Evolutionary conservation across 345 rosid genomes (phyloP).

Genomic region (Draba incana): DNA sequence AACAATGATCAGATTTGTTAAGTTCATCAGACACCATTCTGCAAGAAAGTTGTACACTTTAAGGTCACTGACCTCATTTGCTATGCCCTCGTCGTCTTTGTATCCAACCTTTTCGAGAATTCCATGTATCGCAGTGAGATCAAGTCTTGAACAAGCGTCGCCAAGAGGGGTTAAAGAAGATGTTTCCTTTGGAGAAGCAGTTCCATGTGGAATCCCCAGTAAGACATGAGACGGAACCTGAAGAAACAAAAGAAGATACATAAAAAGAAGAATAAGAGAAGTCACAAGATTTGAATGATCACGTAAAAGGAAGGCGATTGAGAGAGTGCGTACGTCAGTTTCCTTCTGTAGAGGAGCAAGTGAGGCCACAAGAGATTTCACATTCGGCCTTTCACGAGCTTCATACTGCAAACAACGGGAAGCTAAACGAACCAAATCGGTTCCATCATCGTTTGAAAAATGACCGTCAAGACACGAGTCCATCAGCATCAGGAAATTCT

Average conservation of each 20-base stretch:
- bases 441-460: conserved; percentile 87
- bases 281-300: neutral
- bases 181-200: conserved; percentile 51
- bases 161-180: conserved; percentile 62
- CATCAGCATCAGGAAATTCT: conserved; percentile 77
- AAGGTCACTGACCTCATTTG: conserved; percentile 52
- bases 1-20: neutral
- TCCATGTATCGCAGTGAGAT: conserved; percentile 80
- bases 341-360: conserved; percentile 78
- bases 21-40: conserved; percentile 1
- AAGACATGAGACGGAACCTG: conserved; percentile 69
- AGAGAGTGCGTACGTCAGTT: conserved; percentile 52
- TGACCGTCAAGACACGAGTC: conserved; percentile 83
- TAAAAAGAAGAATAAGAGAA: conserved; percentile 7
- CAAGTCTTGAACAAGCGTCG: conserved; percentile 78
- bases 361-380: conserved; percentile 72
- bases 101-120: conserved; percentile 75
- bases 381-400: conserved; percentile 89
- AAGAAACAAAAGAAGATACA: neutral
- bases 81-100: conserved; percentile 80
- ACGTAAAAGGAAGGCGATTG: neutral
- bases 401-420: conserved; percentile 87
- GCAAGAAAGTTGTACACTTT: conserved; percentile 12
- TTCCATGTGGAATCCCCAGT: conserved; percentile 70
- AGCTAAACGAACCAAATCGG: conserved; percentile 80